phyloP scores from a whole-genome alignment of 257 asterid genomes.

The Echium plantagineum region DNA sequence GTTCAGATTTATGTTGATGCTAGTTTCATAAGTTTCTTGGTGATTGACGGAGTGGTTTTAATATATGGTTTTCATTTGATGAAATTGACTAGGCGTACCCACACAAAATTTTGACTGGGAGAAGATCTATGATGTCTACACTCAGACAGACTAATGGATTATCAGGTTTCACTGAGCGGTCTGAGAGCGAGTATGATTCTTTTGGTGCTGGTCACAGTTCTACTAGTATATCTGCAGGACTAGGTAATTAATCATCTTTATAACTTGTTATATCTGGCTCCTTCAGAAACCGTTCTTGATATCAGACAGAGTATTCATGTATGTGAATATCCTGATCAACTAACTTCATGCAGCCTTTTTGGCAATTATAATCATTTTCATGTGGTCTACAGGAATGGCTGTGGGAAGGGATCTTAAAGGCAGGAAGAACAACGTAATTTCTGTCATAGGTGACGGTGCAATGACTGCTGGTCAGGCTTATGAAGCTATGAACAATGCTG shows the following conservation, averaged over 20 bases:
- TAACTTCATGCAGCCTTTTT: neutral
- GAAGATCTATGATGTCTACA: constrained; percentile 74
- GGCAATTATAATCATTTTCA: too few species aligned
- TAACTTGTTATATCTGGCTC: neutral
- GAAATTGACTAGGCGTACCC: constrained; percentile 65
- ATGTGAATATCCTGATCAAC: neutral
- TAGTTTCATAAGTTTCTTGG: neutral
- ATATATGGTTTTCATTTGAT: constrained; percentile 2
- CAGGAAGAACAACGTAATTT: constrained; percentile 55
- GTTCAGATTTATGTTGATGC: neutral
- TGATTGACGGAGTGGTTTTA: neutral
- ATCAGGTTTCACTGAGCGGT: constrained; percentile 81
- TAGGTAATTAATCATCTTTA: constrained; percentile 32
- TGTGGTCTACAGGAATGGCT: constrained; percentile 69
- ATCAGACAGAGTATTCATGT: neutral
- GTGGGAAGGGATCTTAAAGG: constrained; percentile 90
- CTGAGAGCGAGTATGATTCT: constrained; percentile 90
- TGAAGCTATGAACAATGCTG: constrained; percentile 97
- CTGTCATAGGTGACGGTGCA: constrained; percentile 93
- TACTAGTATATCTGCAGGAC: constrained; percentile 89
- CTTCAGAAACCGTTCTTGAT: neutral
- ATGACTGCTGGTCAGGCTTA: constrained; percentile 98
- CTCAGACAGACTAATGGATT: constrained; percentile 83
- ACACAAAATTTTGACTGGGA: constrained; percentile 86
- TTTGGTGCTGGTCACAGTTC: constrained; percentile 97